phyloP scores from a whole-genome alignment of 106 monocot species.

The Dendrobium officinale region DNA sequence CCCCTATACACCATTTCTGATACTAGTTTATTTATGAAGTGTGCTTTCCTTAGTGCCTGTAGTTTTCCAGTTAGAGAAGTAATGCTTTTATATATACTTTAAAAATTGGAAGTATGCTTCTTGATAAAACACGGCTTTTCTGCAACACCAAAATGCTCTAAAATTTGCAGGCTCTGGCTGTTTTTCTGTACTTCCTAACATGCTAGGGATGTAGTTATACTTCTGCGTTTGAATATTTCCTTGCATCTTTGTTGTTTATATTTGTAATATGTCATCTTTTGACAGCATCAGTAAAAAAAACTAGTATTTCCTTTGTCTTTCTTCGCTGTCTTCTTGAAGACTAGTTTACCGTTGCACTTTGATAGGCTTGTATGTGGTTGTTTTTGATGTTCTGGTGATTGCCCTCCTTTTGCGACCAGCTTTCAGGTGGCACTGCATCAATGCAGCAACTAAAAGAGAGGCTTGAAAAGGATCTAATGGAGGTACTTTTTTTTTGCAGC shows the following conservation, averaged over 20 bases:
- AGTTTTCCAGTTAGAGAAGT: not conserved
- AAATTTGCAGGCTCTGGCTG: not conserved
- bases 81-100: not conserved
- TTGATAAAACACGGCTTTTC: not conserved
- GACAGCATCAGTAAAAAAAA: not conserved
- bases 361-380: not conserved
- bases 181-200: not conserved
- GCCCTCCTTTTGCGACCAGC: slow-evolving; percentile 35
- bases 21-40: not conserved
- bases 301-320: not conserved
- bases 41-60: not conserved
- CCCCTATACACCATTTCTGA: not conserved
- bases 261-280: not conserved
- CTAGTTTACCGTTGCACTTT: not conserved
- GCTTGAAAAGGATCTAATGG: slow-evolving; percentile 92
- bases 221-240: not conserved
- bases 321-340: not conserved
- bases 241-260: not conserved
- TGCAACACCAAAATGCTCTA: not conserved
- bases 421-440: slow-evolving; percentile 95
- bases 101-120: not conserved
- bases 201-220: not conserved
- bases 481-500: slow-evolving; percentile 41
- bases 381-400: not conserved
- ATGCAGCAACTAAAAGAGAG: slow-evolving; percentile 96